These are phyloP conservation scores for Colletotrichum kahawae DNA, from an alignment of 2,329 filamentous ascomycete species.

Conservation along the genomic window DNA sequence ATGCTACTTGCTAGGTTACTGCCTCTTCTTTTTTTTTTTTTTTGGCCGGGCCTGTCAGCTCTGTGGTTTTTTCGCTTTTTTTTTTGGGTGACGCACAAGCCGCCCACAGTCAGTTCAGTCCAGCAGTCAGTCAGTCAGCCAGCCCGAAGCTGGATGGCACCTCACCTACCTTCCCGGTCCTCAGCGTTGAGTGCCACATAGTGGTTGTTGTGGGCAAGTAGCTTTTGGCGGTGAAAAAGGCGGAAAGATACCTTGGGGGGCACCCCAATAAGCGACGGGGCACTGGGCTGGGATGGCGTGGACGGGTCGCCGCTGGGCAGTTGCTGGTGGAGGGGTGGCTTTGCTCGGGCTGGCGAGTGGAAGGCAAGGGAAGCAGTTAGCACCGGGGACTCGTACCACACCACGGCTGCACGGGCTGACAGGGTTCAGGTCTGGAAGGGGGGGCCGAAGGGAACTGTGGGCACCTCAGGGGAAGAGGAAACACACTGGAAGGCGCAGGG, in stretches of 20 bases:
- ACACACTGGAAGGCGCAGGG: background rate
- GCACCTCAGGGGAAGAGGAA: background rate
- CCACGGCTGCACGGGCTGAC: background rate
- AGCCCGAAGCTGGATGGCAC: background rate
- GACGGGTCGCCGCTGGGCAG: background rate
- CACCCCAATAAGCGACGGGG: background rate
- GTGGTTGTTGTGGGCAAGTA: background rate
- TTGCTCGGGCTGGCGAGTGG: background rate
- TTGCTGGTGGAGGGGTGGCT: background rate
- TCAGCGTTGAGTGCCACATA: background rate
- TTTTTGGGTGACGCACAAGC: background rate
- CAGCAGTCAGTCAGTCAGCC: background rate
- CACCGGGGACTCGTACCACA: background rate
- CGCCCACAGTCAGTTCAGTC: background rate
- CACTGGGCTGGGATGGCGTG: no score
- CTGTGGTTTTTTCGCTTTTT: background rate
- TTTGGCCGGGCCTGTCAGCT: background rate
- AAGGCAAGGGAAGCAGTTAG: slow-evolving; percentile 12
- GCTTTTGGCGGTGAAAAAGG: background rate
- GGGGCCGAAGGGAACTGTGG: background rate
- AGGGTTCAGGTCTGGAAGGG: background rate
- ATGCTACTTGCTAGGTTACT: background rate
- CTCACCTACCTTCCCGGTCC: background rate
- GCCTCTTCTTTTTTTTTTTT: background rate
- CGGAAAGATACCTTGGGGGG: background rate